Evolutionary conservation across 2,329 filamentous ascomycete species (phyloP), one percentile per base, ranked within the genome.

Genomic region (Metarhizium guizhouense): DNA sequence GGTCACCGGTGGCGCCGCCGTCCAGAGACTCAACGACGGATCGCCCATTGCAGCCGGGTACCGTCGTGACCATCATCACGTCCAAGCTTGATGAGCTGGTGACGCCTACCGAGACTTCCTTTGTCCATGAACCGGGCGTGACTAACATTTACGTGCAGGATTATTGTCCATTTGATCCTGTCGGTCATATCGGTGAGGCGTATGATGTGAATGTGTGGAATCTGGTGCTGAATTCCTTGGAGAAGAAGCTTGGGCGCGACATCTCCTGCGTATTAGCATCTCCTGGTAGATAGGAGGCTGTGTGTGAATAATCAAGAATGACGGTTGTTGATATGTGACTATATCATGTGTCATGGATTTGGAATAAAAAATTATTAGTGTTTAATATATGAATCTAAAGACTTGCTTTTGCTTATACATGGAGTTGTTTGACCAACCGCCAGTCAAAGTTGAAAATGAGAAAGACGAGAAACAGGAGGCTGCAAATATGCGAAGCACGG

Each of bases 91-190:
- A 62, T 40, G 51, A 55, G 55, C 16, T 59, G 4, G 54, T 60
- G 29, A 59, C 60, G 7, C 59, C 59, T 3, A 29, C 52, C 2
- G 42, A 14, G 20, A 57, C 56, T 10, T 48, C 60, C 10, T 62
- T 62, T 53, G 53, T 62, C n/a, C 18, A 56, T 14, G 59, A 61
- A 43, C 29, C 47, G 5, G 55, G 55, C 13, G 60, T 62, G 4
- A 47, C 47, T 13, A 62, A 62, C 50, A 53, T 62, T 5, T 59
- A 34, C 16, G 53, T 61, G 6, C 60, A 62, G 47, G 58, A 61
- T 16, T 56, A 57, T 34, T 61, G 60, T 47, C 56, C 56, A 2
- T 4, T 47, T 6, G 59, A 61, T 42, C 38, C 29, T 3, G 56
- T 57, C 10, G 58, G 58, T 16, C 60, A 62, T 20, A 38, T 61